A percentile compares a stretch with the other conserved stretches of the same genome.
These are phyloP conservation scores for Edaphochlamys debaryana DNA, from an alignment of 139 green algal genomes.

Conservation along the genomic window DNA sequence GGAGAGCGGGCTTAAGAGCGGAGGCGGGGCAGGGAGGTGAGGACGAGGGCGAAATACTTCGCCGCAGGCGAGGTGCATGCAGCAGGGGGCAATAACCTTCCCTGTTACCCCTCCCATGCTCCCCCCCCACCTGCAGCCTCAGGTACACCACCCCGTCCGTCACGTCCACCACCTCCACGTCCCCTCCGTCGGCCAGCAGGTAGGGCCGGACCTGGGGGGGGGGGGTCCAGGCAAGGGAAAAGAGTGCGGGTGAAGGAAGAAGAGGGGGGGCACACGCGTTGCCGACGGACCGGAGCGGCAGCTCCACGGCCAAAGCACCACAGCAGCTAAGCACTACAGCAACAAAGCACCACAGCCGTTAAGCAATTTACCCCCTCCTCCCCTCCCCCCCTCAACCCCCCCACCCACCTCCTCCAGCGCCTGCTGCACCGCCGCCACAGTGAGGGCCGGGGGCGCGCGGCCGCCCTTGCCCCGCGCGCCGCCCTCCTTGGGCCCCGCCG, in stretches of 20 bases:
- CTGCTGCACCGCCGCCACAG: slow-evolving; percentile 66
- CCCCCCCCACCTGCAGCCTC: slow-evolving; percentile 67
- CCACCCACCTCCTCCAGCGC: slow-evolving; percentile 77
- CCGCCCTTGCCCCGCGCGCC: not conserved
- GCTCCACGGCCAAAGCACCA: too few species aligned
- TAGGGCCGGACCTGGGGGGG: slow-evolving; percentile 81
- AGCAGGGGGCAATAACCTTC: too few species aligned
- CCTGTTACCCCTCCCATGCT: too few species aligned
- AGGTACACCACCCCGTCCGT: slow-evolving; percentile 80
- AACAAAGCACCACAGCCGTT: too few species aligned
- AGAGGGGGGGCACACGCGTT: not conserved
- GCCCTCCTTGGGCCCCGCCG: not conserved
- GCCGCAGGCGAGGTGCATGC: too few species aligned
- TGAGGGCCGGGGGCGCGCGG: slow-evolving; percentile 37
- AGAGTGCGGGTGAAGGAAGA: not conserved
- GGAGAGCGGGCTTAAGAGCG: too few species aligned
- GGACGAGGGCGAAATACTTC: too few species aligned
- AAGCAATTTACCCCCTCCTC: too few species aligned
- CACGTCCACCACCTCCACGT: slow-evolving; percentile 90
- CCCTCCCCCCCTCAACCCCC: not conserved
- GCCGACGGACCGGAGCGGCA: too few species aligned
- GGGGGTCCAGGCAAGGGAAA: not conserved
- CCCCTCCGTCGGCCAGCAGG: slow-evolving; percentile 93
- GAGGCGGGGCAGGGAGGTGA: too few species aligned
- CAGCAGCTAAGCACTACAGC: too few species aligned